phyloP scores from a whole-genome alignment of 2,329 filamentous ascomycete genomes.

The Penicillium sumatraense region DNA sequence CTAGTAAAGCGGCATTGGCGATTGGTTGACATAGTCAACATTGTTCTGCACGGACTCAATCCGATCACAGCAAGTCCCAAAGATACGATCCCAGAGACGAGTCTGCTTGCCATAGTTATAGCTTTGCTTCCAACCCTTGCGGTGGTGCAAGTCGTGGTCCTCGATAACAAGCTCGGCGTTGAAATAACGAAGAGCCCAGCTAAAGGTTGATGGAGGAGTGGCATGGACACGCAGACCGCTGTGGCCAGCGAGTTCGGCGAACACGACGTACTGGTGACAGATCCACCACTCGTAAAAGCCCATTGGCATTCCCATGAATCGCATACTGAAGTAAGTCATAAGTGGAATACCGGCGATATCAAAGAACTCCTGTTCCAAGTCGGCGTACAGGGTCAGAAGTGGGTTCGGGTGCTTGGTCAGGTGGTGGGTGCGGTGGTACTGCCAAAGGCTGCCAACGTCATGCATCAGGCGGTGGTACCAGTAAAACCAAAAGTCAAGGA shows the following conservation, averaged over 20 bases:
- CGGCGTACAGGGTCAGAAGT: conserved; percentile 29
- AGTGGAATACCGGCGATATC: conserved; percentile 31
- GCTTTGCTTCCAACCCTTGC: conserved; percentile 33
- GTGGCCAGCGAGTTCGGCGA: conserved; percentile 30
- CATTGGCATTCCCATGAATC: conserved; percentile 29
- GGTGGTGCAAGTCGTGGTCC: conserved; percentile 33
- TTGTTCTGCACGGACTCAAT: conserved; percentile 27
- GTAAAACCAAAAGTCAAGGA: conserved; percentile 36
- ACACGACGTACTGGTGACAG: conserved; percentile 31
- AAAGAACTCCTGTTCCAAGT: conserved; percentile 31
- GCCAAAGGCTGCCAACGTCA: conserved; percentile 26
- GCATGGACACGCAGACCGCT: conserved; percentile 29
- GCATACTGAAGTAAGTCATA: conserved; percentile 27
- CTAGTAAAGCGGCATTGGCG: conserved; percentile 27
- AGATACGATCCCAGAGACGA: conserved; percentile 31
- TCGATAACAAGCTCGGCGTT: conserved; percentile 32
- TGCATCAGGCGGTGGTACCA: conserved; percentile 34
- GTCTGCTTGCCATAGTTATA: conserved; percentile 34
- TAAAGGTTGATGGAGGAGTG: conserved; percentile 25
- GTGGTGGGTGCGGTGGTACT: conserved; percentile 33
- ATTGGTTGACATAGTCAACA: conserved; percentile 28
- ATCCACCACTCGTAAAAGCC: conserved; percentile 35
- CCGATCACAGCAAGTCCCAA: conserved; percentile 30
- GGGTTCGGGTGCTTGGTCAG: conserved; percentile 33
- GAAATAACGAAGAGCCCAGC: conserved; percentile 24